Conservation (phyloP, 2,329 filamentous ascomycete genomes). For the Fusarium pininemorale region DNA sequence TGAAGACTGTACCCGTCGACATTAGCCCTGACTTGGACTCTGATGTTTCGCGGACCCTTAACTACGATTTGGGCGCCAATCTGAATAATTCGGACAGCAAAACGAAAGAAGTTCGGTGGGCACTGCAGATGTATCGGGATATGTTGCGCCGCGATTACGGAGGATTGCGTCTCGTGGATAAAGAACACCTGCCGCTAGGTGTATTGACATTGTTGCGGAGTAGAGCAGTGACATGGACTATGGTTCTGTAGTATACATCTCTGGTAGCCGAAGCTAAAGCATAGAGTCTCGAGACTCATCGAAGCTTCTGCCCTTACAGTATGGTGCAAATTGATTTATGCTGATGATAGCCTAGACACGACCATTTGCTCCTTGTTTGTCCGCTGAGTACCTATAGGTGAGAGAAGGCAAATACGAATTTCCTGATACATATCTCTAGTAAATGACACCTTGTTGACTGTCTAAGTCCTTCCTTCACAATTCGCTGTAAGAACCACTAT, state of each 20-base stretch:
- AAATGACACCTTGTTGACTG: neutral
- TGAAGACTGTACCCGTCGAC: neutral
- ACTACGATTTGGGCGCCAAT: neutral
- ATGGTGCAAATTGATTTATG: neutral
- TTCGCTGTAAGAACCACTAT: neutral
- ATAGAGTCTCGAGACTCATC: rapidly evolving
- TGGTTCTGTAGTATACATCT: neutral
- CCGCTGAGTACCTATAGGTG: neutral
- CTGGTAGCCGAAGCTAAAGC: neutral
- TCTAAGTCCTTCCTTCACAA: neutral
- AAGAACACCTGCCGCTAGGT: neutral
- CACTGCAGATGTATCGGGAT: neutral
- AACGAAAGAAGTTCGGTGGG: neutral
- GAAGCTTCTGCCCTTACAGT: rapidly evolving
- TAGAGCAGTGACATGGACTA: neutral
- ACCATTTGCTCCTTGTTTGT: neutral
- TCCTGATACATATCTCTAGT: neutral
- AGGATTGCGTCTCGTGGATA: neutral
- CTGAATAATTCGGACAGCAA: neutral
- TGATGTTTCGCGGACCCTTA: neutral
- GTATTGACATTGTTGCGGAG: neutral
- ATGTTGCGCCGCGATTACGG: neutral
- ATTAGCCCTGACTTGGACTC: neutral
- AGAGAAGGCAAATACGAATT: rapidly evolving
- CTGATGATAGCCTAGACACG: neutral